Base-by-base conservation (phyloP, 495 filamentous ascomycete genomes). In the Hyphodiscus hymeniophilus region DNA sequence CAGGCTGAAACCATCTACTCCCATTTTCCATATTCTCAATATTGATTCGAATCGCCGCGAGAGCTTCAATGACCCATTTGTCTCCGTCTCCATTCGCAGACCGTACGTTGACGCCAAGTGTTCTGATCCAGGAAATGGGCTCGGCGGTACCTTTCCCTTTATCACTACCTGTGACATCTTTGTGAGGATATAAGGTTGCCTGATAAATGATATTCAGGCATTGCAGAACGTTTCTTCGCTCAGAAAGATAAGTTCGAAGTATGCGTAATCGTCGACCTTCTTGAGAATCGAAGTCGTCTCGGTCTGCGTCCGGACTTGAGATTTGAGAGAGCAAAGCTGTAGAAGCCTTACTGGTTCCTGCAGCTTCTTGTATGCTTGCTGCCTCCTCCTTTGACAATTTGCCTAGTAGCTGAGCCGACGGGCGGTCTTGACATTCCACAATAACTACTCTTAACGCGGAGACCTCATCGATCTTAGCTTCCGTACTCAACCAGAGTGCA, bases 371-470 rank as follows among this genome's bases (percentile, higher is more conserved):
- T 31, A 88, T 58, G 49, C 80, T 82, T 36, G 76, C 73, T 18
- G 74, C 66, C 64, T 88, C 84, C 46, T 87, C 81, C 31, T 77
- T 77, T 0, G 81, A 80, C 31, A 85, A 77, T 7, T 75, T 77
- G 15, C 73, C 68, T 26, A 79, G 69, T 17, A 94, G 75, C 48
- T 86, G 80, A 38, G 67, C 63, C 2, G 75, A 66, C 17, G 87
- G 70, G 28, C 89, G 75, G 28, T 71, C 74, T 61, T 95, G 90
- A 76, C 83, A 88, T 74, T 98, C 92, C 17, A 91, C 61, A 20
- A 94, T 67, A 7, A 79, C 79, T 33, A 94, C 75, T 38, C 94
- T 76, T 44, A 98, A 73, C 36, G 92, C 89, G 6, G 80, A 75
- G 16, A 94, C 69, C 65, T 95, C 85, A 64, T 92, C 84, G 49